These are phyloP conservation scores for Trametes cubensis DNA, from an alignment of 768 basidiomycete genomes.

Conservation along the genomic window DNA sequence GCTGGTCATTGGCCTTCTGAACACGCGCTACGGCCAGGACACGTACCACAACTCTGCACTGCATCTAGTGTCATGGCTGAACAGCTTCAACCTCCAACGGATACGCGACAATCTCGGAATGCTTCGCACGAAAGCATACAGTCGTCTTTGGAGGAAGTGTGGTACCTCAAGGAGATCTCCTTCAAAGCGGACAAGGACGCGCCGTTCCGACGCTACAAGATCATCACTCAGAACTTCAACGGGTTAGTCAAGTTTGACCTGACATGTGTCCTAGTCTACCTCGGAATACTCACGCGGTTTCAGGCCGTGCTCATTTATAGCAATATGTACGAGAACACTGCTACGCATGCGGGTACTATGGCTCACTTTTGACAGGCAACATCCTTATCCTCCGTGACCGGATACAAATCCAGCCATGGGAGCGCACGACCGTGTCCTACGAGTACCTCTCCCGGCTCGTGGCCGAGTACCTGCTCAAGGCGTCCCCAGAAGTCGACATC, in stretches of 20 bases:
- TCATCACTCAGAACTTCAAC: constrained; percentile 84
- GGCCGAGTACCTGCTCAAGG: constrained; percentile 75
- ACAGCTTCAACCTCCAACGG: too few relatives aligned
- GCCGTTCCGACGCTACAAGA: constrained; percentile 45
- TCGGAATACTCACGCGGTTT: background rate
- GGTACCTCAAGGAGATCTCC: constrained; percentile 72
- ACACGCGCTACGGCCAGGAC: too few relatives aligned
- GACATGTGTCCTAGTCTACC: background rate
- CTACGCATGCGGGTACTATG: background rate
- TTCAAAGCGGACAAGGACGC: constrained; percentile 44
- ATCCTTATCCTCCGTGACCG: constrained; percentile 85
- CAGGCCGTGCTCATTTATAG: constrained; percentile 91
- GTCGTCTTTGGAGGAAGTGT: constrained; percentile 52
- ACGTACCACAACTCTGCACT: too few relatives aligned
- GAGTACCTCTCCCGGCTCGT: constrained; percentile 82
- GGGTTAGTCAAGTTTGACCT: constrained; percentile 51
- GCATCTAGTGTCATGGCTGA: too few relatives aligned
- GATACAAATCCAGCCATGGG: constrained; percentile 69
- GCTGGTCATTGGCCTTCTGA: too few relatives aligned
- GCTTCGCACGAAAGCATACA: background rate
- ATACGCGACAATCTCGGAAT: background rate
- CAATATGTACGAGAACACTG: constrained; percentile 64
- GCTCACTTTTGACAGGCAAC: constrained; percentile 58
- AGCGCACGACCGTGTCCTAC: constrained; percentile 76
- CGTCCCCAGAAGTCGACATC: constrained; percentile 61